Evolutionary conservation across 2,329 filamentous ascomycete species (phyloP), one percentile per base, ranked within the genome.

Genomic region (Boeremia lycopersici): DNA sequence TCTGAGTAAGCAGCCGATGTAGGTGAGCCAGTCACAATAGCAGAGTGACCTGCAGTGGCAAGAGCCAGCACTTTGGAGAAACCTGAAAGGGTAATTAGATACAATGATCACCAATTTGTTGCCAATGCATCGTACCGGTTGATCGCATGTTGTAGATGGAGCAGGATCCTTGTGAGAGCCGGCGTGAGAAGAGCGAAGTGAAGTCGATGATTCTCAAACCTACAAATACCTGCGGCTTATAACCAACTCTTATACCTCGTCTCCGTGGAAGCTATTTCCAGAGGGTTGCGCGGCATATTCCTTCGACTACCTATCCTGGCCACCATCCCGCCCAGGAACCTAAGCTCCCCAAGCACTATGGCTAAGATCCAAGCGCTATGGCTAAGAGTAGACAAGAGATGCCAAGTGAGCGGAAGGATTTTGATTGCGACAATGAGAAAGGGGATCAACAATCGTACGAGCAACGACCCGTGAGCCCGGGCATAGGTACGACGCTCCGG

Each of bases 331-430:
- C 47, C 42, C 48, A 57, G 30, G 33, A 30, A 46, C 31, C 38
- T 38, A 63, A 64, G 58, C 62, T 52, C 26, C 10, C 45, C 47
- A 64, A 63, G 62, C 62, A 63, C 56, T 58, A 56, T 41, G 31
- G 60, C 62, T 53, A 63, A 65, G 62, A 50, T n/a, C 45, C 47
- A 64, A 63, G 62, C 62, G 62, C 56, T 58, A 56, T 41, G 31
- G 60, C 62, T 53, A 63, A 65, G 62, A 50, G 38, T 45, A 57
- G 53, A 51, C 56, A 55, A 63, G 59, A 41, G 46, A 52, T 31
- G 30, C 28, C 42, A 57, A 56, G 53, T n/a, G 34, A 26, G 40
- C 13, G 13, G 36, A 51, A 45, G 44, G 29, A 44, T 30, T 47
- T 53, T 54, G 25, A 57, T 59, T 51, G 39, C 47, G 53, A 55